These are phyloP conservation scores for Monascus purpureus DNA, from an alignment of 495 filamentous ascomycete species.

Conservation along the genomic window DNA sequence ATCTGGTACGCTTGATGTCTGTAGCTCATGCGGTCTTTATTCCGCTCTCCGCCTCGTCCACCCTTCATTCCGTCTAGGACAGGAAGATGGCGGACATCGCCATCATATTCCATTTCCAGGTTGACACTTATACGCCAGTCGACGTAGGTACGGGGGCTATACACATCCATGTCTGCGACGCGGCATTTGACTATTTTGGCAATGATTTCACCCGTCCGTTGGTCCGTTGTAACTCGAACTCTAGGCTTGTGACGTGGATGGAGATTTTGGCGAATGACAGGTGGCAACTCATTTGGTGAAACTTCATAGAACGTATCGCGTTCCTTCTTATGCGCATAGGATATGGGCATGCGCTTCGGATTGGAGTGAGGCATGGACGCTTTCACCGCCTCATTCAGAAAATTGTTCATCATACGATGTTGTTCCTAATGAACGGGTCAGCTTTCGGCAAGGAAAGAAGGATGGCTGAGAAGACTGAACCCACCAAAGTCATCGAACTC, in stretches of 20 bases:
- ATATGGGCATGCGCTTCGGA: slow-evolving; percentile 48
- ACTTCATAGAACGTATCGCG: slow-evolving; percentile 73
- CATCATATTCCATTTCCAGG: slow-evolving; percentile 76
- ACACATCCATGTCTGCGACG: slow-evolving; percentile 70
- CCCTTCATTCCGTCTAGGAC: slow-evolving; percentile 17
- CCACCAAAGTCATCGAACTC: slow-evolving; percentile 76
- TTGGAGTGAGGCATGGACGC: slow-evolving; percentile 21
- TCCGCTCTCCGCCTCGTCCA: slow-evolving; percentile 44
- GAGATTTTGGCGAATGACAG: slow-evolving; percentile 37
- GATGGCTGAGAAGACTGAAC: slow-evolving; percentile 16
- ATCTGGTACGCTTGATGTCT: slow-evolving; percentile 71
- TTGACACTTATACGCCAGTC: slow-evolving; percentile 86
- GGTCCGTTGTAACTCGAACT: slow-evolving; percentile 66
- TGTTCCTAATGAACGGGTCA: slow-evolving; percentile 38
- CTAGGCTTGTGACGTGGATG: slow-evolving; percentile 46
- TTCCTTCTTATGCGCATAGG: slow-evolving; percentile 70
- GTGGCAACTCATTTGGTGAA: slow-evolving; percentile 41
- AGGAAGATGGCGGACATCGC: slow-evolving; percentile 41
- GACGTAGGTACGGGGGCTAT: slow-evolving; percentile 53
- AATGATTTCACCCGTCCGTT: slow-evolving; percentile 53
- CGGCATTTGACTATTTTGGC: slow-evolving; percentile 82
- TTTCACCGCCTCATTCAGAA: slow-evolving; percentile 58
- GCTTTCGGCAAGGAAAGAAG: background rate
- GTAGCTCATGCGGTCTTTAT: slow-evolving; percentile 84
- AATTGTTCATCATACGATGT: slow-evolving; percentile 65